Base-by-base conservation (phyloP, 345 rosid species). In the Bretschneidera sinensis region DNA sequence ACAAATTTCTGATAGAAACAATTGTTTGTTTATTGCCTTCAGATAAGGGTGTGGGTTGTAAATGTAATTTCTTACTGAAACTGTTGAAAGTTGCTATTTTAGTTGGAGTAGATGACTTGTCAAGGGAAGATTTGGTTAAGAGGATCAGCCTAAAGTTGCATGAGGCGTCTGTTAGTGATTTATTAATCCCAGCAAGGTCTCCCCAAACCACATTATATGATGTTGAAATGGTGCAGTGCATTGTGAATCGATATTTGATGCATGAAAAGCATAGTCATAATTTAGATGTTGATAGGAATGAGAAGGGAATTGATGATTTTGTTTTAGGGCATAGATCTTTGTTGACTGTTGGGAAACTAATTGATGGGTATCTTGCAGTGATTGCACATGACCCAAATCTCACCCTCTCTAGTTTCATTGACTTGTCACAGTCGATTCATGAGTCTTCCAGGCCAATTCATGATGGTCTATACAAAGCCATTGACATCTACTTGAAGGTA, bases 401-500 rank as follows among this genome's bases (percentile, higher is more conserved):
- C 24, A 52, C 74, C 6, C 66, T 83, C 17, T 52, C 74, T 50
- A 78, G 82, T 65, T 89, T 92, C 60, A 47, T 81, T 0, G 81
- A 84, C 55, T 52, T 92, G 28, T 71, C 91, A 9, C 78, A 31
- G 64, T 78, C 76, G 0, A 71, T 92, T 63, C 94, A 96, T 0
- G 88, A 87, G 54, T 64, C 86, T 31, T 86, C 82, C 17, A 82
- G 98, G 61, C 85, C 83, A 18, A 63, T 76, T 61, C 89, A 92
- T 55, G 97, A 92, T 51, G 83, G 83, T 39, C 68, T 92, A 10
- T 92, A 92, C 81, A 85, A 80, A 64, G 97, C 98, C 64, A 80
- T 92, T 52, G 97, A 87, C 65, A 50, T 62, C 61, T 92, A 75
- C 82, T 78, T 92, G 56, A 85, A 85, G 94, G 98, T 89, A 79